phyloP scores from a whole-genome alignment of 257 asterid genomes.

The Linaria vulgaris region DNA sequence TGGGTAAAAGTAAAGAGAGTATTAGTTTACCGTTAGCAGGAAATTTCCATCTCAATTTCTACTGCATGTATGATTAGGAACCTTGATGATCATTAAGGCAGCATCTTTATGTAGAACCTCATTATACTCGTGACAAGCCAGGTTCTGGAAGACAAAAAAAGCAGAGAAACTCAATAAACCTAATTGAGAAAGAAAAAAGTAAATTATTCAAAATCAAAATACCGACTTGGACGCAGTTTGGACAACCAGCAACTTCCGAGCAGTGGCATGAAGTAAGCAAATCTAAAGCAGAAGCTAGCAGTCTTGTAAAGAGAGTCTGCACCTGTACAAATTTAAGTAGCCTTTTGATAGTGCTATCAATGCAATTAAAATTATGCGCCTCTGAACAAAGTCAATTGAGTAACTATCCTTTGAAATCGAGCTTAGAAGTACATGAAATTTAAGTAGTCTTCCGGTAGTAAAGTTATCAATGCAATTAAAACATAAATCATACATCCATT shows the following conservation, averaged over 20 bases:
- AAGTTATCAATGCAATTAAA: background rate
- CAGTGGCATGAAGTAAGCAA: conserved; percentile 79
- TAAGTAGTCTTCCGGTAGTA: too few species aligned
- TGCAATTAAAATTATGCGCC: too few species aligned
- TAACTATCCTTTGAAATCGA: too few species aligned
- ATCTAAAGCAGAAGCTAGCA: conserved; percentile 77
- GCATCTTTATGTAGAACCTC: conserved; percentile 94
- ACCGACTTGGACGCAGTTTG: conserved; percentile 82
- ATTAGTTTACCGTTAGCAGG: background rate
- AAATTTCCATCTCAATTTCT: conserved; percentile 11
- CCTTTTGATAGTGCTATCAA: conserved; percentile 7
- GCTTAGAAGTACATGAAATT: too few species aligned
- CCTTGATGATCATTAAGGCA: conserved; percentile 84
- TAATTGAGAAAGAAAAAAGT: background rate
- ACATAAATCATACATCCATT: background rate
- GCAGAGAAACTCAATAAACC: conserved; percentile 5
- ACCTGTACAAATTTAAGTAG: conserved; percentile 41
- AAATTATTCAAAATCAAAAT: background rate
- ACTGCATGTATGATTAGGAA: conserved; percentile 22
- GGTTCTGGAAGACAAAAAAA: conserved; percentile 48
- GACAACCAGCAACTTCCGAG: conserved; percentile 84
- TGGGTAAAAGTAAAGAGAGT: conserved; percentile 29
- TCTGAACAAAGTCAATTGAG: too few species aligned
- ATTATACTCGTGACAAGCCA: conserved; percentile 71
- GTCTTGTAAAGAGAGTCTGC: conserved; percentile 69